Conservation (phyloP, 208 protist species). For the Trypanosoma boissoni region DNA sequence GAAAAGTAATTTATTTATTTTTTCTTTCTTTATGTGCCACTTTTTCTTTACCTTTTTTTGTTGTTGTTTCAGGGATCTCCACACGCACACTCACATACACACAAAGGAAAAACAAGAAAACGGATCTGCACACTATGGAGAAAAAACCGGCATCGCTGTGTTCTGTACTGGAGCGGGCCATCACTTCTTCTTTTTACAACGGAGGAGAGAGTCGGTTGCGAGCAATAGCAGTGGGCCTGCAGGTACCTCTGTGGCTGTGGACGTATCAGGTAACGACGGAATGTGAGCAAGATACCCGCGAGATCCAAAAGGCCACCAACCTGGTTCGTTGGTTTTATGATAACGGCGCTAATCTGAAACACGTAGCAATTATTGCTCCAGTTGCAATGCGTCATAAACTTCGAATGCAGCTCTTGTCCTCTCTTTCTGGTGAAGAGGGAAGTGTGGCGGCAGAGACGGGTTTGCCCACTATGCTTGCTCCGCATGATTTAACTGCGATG, state of each 20-base stretch:
- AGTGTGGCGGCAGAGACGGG: slow-evolving; percentile 14
- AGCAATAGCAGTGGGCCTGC: slow-evolving; percentile 53
- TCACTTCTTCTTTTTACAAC: slow-evolving; percentile 69
- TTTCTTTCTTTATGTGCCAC: neutral
- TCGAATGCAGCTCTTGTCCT: slow-evolving; percentile 12
- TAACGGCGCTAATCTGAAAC: slow-evolving; percentile 38
- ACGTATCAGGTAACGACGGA: slow-evolving; percentile 41
- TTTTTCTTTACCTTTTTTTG: slow-evolving; percentile 3
- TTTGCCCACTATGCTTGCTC: slow-evolving; percentile 52
- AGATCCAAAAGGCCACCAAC: slow-evolving; percentile 44
- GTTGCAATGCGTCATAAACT: slow-evolving; percentile 45
- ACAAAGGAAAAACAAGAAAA: too few relatives aligned
- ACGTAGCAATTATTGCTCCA: slow-evolving; percentile 66
- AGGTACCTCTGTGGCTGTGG: slow-evolving; percentile 83
- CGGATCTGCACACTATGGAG: too few relatives aligned
- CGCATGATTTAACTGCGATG: slow-evolving; percentile 75
- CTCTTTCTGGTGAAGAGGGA: slow-evolving; percentile 6
- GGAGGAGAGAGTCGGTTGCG: slow-evolving; percentile 23
- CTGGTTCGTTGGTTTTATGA: slow-evolving; percentile 68
- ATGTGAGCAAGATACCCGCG: slow-evolving; percentile 31
- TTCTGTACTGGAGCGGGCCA: slow-evolving; percentile 41
- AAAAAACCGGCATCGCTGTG: slow-evolving; percentile 18
- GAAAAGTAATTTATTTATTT: neutral
- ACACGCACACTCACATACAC: neutral
- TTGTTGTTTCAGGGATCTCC: neutral